Conservation (phyloP, 2,329 filamentous ascomycete genomes). For the Beauveria sp. region DNA sequence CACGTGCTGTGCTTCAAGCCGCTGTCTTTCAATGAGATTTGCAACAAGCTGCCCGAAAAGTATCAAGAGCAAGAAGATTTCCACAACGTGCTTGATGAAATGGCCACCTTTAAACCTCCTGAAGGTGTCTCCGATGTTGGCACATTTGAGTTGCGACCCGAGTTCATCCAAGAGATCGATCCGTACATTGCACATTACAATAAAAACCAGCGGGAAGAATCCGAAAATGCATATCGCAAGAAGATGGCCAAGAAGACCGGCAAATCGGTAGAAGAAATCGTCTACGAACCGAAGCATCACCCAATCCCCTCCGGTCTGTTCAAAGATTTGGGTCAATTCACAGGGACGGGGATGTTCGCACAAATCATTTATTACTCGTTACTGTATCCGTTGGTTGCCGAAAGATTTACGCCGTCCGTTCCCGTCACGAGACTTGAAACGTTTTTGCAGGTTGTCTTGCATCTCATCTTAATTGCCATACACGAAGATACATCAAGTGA, state of each 20-base stretch:
- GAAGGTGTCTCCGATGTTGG: slow-evolving; percentile 90
- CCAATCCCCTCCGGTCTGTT: slow-evolving; percentile 74
- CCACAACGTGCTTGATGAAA: slow-evolving; percentile 72
- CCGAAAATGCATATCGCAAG: slow-evolving; percentile 80
- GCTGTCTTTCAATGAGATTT: slow-evolving; percentile 88
- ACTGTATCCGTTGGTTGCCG: slow-evolving; percentile 67
- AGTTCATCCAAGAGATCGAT: slow-evolving; percentile 82
- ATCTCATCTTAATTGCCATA: slow-evolving; percentile 78
- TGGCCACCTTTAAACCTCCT: slow-evolving; percentile 82
- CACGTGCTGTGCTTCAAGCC: slow-evolving; percentile 96
- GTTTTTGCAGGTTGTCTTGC: slow-evolving; percentile 84
- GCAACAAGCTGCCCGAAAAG: slow-evolving; percentile 76
- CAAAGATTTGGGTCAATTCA: slow-evolving; percentile 68
- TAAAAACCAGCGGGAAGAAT: slow-evolving; percentile 94
- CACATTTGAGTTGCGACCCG: slow-evolving; percentile 83
- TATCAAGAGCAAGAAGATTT: slow-evolving; percentile 86
- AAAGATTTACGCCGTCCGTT: slow-evolving; percentile 63
- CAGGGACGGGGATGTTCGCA: slow-evolving; percentile 74
- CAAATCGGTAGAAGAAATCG: slow-evolving; percentile 71
- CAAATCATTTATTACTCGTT: slow-evolving; percentile 87
- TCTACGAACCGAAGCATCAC: slow-evolving; percentile 81
- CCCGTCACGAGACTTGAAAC: slow-evolving; percentile 79
- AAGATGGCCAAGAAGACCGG: slow-evolving; percentile 84
- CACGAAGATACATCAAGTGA: slow-evolving; percentile 67
- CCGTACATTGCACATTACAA: slow-evolving; percentile 95